Evolutionary conservation across 2,329 filamentous ascomycete genomes (phyloP).

Genomic region (Colletotrichum karsti): DNA sequence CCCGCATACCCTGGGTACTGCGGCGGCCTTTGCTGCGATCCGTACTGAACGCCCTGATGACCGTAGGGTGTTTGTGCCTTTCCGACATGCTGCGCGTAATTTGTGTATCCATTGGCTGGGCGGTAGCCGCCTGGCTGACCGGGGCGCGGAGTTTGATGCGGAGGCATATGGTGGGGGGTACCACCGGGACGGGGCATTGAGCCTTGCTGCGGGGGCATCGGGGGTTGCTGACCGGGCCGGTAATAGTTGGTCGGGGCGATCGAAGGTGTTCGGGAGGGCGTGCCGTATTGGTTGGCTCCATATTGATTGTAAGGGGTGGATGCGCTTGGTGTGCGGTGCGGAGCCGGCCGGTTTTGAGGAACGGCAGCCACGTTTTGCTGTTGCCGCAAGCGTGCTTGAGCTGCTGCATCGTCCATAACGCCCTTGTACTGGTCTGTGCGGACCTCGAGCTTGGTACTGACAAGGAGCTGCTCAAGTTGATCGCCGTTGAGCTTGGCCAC

Average conservation of each 20-base stretch:
- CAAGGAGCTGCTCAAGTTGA: conserved; percentile 82
- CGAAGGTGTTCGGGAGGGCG: conserved; percentile 54
- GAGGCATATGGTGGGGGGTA: conserved; percentile 33
- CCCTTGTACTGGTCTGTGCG: conserved; percentile 79
- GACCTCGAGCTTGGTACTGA: conserved; percentile 81
- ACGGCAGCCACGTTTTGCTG: conserved; percentile 40
- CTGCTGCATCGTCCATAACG: conserved; percentile 78
- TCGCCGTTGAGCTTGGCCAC: conserved; percentile 88
- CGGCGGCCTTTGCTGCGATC: conserved; percentile 53
- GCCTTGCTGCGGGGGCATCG: conserved; percentile 47
- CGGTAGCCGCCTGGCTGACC: conserved; percentile 50
- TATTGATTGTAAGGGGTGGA: conserved; percentile 54
- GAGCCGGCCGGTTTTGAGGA: conserved; percentile 39
- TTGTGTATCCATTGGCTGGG: conserved; percentile 56
- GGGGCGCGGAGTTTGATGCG: conserved; percentile 39
- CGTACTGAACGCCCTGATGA: conserved; percentile 60
- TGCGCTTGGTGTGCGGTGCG: conserved; percentile 46
- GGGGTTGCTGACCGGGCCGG: conserved; percentile 48
- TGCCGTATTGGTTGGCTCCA: conserved; percentile 53
- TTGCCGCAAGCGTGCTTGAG: conserved; percentile 58
- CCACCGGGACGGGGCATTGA: conserved; percentile 38
- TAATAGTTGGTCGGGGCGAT: conserved; percentile 55
- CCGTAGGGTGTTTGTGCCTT: conserved; percentile 62
- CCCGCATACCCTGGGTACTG: conserved; percentile 47
- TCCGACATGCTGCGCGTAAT: conserved; percentile 58